Percentiles rank a stretch among this genome's conserved stretches.
phyloP scores from a whole-genome alignment of 306 rosid species.

The Fragaria iinumae region DNA sequence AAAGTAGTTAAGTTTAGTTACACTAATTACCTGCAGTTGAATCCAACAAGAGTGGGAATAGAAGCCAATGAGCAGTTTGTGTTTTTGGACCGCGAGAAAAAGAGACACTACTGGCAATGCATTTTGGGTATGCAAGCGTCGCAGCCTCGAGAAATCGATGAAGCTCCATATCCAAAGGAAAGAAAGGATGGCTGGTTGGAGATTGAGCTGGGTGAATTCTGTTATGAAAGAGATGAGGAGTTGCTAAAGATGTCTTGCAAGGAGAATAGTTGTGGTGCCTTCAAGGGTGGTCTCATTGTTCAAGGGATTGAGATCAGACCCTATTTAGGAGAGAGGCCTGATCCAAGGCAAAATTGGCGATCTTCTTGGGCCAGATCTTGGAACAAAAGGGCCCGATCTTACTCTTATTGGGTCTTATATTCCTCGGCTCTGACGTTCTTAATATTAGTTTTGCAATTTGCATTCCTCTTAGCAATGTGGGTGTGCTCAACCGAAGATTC shows the following conservation, averaged over 20 bases:
- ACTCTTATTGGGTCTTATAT: background rate
- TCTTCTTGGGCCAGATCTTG: background rate
- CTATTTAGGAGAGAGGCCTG: background rate
- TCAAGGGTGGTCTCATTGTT: background rate
- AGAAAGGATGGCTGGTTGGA: conserved; percentile 1
- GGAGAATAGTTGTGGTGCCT: background rate
- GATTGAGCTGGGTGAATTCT: conserved; percentile 1
- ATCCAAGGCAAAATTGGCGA: background rate
- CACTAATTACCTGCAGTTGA: background rate
- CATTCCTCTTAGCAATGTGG: background rate
- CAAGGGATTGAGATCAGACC: background rate
- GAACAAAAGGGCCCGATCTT: background rate
- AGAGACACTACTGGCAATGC: background rate
- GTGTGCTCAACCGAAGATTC: background rate
- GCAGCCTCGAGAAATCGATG: background rate
- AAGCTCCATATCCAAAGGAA: background rate
- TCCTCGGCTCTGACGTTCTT: background rate
- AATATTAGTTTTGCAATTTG: background rate
- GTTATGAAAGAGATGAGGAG: background rate
- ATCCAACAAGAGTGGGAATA: too few relatives aligned
- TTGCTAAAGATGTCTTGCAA: background rate
- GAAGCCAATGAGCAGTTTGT: background rate
- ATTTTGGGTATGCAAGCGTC: background rate
- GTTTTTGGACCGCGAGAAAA: background rate
- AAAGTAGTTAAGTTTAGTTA: background rate